phyloP scores from a whole-genome alignment of 352 stramenopile species.

The Globisporangium solare region DNA sequence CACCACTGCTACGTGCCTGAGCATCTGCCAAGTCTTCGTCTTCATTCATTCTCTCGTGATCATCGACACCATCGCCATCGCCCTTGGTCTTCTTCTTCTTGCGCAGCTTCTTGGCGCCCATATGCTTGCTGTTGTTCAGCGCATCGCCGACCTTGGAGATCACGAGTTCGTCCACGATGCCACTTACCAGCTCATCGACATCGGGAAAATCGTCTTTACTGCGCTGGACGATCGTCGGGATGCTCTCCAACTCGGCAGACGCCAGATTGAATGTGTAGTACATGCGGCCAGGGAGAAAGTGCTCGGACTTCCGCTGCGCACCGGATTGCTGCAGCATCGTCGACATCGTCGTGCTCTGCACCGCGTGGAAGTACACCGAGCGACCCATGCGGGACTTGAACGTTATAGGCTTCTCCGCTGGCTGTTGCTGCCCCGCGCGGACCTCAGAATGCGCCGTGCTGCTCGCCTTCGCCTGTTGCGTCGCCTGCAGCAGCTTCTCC shows the following conservation, averaged over 20 bases:
- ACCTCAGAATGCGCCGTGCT: conserved; percentile 4
- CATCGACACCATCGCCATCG: neutral
- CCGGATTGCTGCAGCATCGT: neutral
- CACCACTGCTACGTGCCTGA: neutral
- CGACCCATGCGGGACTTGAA: conserved; percentile 61
- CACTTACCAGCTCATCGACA: conserved; percentile 48
- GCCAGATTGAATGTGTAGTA: conserved; percentile 69
- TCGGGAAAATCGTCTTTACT: conserved; percentile 73
- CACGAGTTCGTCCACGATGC: conserved; percentile 42
- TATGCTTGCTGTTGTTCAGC: conserved; percentile 17
- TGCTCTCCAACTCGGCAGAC: conserved; percentile 32
- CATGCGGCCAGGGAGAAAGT: conserved; percentile 70
- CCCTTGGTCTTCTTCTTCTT: conserved; percentile 32
- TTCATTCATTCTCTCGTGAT: neutral
- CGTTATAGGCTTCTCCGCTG: conserved; percentile 23
- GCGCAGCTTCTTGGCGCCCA: conserved; percentile 35
- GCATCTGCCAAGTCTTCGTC: neutral
- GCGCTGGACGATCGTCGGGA: conserved; percentile 56
- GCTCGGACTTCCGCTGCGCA: conserved; percentile 36
- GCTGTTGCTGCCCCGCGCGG: conserved; percentile 5
- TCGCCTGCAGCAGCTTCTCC: conserved; percentile 39
- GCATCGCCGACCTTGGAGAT: conserved; percentile 37
- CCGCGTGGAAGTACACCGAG: conserved; percentile 62
- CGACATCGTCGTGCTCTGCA: conserved; percentile 29
- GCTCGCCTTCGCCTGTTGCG: conserved; percentile 24